Evolutionary conservation across 1,284 basidiomycete species (phyloP).

Genomic region (Amylostereum chailletii): DNA sequence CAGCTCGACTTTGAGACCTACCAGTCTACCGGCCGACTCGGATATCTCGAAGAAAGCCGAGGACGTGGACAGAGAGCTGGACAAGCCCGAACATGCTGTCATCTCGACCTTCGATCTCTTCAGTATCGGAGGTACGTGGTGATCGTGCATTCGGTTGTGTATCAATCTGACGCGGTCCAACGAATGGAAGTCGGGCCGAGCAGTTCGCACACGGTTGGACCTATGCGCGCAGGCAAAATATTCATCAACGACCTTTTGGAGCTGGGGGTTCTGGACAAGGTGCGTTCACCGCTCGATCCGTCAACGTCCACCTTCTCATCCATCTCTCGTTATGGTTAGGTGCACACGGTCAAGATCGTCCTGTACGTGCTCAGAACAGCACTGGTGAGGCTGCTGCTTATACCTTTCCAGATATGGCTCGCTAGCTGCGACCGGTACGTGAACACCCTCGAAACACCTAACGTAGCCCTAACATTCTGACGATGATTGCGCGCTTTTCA

Average conservation of each 20-base stretch:
- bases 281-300: constrained; percentile 17
- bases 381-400: background rate
- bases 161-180: constrained; percentile 31
- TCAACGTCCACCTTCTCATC: background rate
- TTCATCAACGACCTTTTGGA: constrained; percentile 76
- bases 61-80: constrained; percentile 13
- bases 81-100: constrained; percentile 77
- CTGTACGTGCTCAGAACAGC: constrained; percentile 40
- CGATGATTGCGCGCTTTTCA: constrained; percentile 22
- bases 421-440: constrained; percentile 65
- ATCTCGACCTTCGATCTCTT: constrained; percentile 92
- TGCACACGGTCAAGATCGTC: constrained; percentile 77
- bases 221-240: constrained; percentile 88
- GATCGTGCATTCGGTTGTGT: constrained; percentile 15
- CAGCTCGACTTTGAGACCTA: too few species aligned
- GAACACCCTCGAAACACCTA: background rate
- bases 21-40: too few species aligned
- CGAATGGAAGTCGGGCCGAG: constrained; percentile 38
- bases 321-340: constrained; percentile 28
- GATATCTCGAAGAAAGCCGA: constrained; percentile 1
- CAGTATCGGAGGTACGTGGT: constrained; percentile 71
- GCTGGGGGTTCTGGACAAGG: constrained; percentile 65
- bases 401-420: constrained; percentile 53
- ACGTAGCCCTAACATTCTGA: background rate
- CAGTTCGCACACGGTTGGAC: constrained; percentile 75